Percentiles rank a stretch among this genome's conserved stretches.
Conservation (phyloP, 2,329 filamentous ascomycete genomes). For the Colletotrichum sp. region DNA sequence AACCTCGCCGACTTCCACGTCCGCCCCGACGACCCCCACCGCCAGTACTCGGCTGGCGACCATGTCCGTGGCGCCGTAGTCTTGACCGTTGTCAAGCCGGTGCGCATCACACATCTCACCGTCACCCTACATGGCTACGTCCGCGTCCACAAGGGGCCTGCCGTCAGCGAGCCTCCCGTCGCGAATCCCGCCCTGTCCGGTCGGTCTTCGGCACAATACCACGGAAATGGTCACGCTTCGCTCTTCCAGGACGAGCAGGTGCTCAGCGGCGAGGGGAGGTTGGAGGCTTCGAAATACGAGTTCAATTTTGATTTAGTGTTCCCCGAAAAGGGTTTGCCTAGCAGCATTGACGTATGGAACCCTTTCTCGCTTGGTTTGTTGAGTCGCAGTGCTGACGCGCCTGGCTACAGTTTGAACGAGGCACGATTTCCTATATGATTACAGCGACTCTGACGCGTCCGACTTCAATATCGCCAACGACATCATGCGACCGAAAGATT, state of each 20-base stretch:
- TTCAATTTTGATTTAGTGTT: slow-evolving; percentile 80
- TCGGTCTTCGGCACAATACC: slow-evolving; percentile 57
- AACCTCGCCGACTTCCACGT: slow-evolving; percentile 81
- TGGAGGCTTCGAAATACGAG: slow-evolving; percentile 77
- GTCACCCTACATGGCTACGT: slow-evolving; percentile 81
- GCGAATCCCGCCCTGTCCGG: slow-evolving; percentile 45
- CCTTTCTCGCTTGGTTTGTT: neutral
- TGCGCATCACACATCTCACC: slow-evolving; percentile 80
- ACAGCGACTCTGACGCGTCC: slow-evolving; percentile 90
- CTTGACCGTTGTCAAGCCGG: slow-evolving; percentile 74
- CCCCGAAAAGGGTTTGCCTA: slow-evolving; percentile 74
- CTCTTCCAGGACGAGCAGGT: slow-evolving; percentile 85
- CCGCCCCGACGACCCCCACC: slow-evolving; percentile 77
- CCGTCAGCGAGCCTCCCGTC: slow-evolving; percentile 56
- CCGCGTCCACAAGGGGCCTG: slow-evolving; percentile 76
- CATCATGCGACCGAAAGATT: slow-evolving; percentile 81
- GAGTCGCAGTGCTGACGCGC: neutral
- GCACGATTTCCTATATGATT: slow-evolving; percentile 89
- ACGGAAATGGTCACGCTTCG: slow-evolving; percentile 79
- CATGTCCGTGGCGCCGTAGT: slow-evolving; percentile 75
- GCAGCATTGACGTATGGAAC: slow-evolving; percentile 83
- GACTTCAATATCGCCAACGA: slow-evolving; percentile 81
- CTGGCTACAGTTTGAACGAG: slow-evolving; percentile 81
- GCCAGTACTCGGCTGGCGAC: slow-evolving; percentile 77
- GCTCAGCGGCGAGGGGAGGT: slow-evolving; percentile 77